Conservation (phyloP, 2,329 filamentous ascomycete genomes). For the Conoideocrella luteorostrata region DNA sequence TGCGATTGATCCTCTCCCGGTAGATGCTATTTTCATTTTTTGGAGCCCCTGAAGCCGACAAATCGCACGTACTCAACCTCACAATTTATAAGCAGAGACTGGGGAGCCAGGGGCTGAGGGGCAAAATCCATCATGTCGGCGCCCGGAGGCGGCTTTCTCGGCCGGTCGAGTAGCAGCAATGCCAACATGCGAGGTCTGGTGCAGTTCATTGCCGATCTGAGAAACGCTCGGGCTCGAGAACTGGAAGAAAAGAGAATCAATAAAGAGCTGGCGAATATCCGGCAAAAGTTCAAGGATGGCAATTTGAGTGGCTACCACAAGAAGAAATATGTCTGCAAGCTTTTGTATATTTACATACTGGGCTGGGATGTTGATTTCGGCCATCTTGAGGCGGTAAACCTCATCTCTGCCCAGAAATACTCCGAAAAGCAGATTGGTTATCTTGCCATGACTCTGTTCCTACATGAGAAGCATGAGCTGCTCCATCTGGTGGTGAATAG, state of each 20-base stretch:
- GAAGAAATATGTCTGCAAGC: slow-evolving; percentile 99
- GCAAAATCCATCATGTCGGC: slow-evolving; percentile 42
- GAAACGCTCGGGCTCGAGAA: slow-evolving; percentile 91
- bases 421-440: slow-evolving; percentile 99
- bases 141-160: slow-evolving; percentile 54
- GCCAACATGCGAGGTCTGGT: slow-evolving; percentile 78
- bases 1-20: neutral
- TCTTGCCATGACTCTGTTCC: slow-evolving; percentile 90
- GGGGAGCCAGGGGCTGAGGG: slow-evolving; percentile 9
- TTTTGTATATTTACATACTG: slow-evolving; percentile 97
- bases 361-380: slow-evolving; percentile 99
- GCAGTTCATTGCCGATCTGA: slow-evolving; percentile 94
- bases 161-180: slow-evolving; percentile 58
- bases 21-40: too few species aligned
- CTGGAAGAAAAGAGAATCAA: slow-evolving; percentile 99
- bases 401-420: slow-evolving; percentile 95
- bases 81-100: neutral
- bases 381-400: slow-evolving; percentile 94
- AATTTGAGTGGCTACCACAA: slow-evolving; percentile 94
- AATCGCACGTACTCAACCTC: too few species aligned
- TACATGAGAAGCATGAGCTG: slow-evolving; percentile 95
- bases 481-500: slow-evolving; percentile 96
- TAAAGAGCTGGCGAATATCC: slow-evolving; percentile 97
- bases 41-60: too few species aligned
- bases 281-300: slow-evolving; percentile 96